Evolutionary conservation across 495 filamentous ascomycete genomes (phyloP), one percentile per base, ranked within the genome.

Genomic region (Penicillium atrosanguineum): DNA sequence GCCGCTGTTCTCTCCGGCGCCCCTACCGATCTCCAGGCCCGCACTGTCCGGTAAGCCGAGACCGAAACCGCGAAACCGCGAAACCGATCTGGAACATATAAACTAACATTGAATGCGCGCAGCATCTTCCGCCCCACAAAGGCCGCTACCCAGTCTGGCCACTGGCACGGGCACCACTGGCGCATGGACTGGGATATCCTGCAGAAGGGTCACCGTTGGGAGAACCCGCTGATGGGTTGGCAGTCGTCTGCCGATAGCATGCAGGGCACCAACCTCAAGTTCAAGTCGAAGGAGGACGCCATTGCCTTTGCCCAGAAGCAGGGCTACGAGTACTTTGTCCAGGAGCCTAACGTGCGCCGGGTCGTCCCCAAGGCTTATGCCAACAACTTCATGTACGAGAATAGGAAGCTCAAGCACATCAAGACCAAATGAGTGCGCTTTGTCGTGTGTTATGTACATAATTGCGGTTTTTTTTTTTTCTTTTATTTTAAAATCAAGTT

Each of bases 101-200:
- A 29, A 46, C 55, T 67, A 47, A 72, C 20, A 59, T 59, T 67
- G 50, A 60, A 53, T 36, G 31, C 37, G 40, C 8, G 48, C 60
- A 95, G 92, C 45, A 98, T 98, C 71, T 97, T 86, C 77, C 83
- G 86, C 59, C 89, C 89, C 16, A 67, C 90, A 47, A 99, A 99
- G 70, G 80, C 95, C 26, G 91, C 94, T 38, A 95, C 93, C 9
- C 94, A 99, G 68, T 97, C 92, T 26, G 93, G 93, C 63, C 82
- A 81, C 54, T 91, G 87, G 84, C 85, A 89, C 57, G 71, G 79
- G 48, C 84, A 88, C 60, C 83, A 89, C 58, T 99, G 94, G 94
- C 88, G 88, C 38, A 96, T 99, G 91, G 94, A 99, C 69, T 99
- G 94, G 94, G 94, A 99, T 72, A 81, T 93, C 40, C 74, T 96